Percentiles rank a stretch among this genome's conserved stretches.
Conservation (phyloP, 2,329 filamentous ascomycete species). For the Hypoxylon sp. region DNA sequence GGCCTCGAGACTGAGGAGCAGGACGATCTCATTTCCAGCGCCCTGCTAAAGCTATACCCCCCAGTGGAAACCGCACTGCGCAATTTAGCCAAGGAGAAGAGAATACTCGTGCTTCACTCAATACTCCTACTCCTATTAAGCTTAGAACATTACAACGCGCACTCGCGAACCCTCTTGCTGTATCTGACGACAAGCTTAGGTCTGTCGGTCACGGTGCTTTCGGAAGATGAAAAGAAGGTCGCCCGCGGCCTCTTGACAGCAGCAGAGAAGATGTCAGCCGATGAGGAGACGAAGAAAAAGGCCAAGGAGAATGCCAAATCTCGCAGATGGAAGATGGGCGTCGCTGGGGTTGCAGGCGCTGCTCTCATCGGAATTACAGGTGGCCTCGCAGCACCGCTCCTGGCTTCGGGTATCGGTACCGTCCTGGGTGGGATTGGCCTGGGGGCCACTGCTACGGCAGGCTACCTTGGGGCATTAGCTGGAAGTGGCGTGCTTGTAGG, state of each 20-base stretch:
- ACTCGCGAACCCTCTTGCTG: conserved; percentile 75
- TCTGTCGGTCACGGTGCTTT: conserved; percentile 69
- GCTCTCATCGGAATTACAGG: conserved; percentile 77
- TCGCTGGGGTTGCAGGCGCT: conserved; percentile 51
- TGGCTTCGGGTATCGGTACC: conserved; percentile 81
- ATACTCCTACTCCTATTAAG: conserved; percentile 76
- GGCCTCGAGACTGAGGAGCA: conserved; percentile 29
- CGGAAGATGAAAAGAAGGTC: conserved; percentile 77
- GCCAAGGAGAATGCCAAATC: conserved; percentile 68
- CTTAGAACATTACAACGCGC: conserved; percentile 78
- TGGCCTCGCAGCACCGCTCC: conserved; percentile 78
- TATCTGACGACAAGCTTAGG: conserved; percentile 74
- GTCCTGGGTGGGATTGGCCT: conserved; percentile 81
- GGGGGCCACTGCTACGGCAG: conserved; percentile 79
- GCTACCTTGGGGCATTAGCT: conserved; percentile 80
- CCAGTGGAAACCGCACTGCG: conserved; percentile 69
- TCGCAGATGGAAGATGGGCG: conserved; percentile 75
- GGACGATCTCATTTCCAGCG: conserved; percentile 57
- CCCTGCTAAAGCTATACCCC: conserved; percentile 62
- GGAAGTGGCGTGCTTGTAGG: conserved; percentile 82
- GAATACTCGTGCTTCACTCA: conserved; percentile 73
- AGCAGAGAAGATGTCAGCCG: conserved; percentile 70
- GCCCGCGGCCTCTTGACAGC: conserved; percentile 78
- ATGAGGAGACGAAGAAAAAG: conserved; percentile 69
- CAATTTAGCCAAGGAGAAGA: conserved; percentile 65